These are phyloP conservation scores for Lactarius quietus DNA, from an alignment of 768 basidiomycete genomes.

Conservation along the genomic window DNA sequence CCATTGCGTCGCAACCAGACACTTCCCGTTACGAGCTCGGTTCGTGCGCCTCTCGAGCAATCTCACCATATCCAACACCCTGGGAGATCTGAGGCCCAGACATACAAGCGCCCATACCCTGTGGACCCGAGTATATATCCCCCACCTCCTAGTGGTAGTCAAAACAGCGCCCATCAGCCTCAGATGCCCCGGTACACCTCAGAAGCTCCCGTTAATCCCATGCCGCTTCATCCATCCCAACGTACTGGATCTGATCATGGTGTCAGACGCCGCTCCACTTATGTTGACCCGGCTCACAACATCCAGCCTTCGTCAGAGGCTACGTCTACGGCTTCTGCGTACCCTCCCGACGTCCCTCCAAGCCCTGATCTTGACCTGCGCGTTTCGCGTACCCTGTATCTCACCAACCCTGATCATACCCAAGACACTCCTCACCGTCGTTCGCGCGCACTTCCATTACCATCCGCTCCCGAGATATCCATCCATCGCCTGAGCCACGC, in stretches of 20 bases:
- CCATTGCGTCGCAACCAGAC: constrained; percentile 19
- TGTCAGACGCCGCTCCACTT: background rate
- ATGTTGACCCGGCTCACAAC: background rate
- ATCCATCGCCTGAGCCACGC: constrained; percentile 1
- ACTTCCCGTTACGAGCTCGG: constrained; percentile 2
- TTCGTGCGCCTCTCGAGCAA: constrained; percentile 12
- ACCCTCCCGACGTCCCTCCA: background rate
- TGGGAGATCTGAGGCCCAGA: constrained; percentile 1
- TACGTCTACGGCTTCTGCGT: background rate
- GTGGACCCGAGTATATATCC: constrained; percentile 1
- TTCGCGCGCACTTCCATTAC: background rate
- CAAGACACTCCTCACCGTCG: background rate
- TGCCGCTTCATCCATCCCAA: background rate
- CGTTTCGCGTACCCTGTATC: constrained; percentile 19
- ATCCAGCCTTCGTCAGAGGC: background rate
- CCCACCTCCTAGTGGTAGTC: background rate
- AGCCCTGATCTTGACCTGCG: constrained; percentile 10
- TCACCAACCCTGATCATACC: constrained; percentile 19
- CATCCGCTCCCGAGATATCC: background rate
- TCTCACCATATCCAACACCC: background rate
- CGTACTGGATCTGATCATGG: background rate
- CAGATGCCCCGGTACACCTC: background rate
- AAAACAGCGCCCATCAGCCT: constrained; percentile 2
- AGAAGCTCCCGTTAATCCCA: background rate
- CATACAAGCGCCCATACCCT: constrained; percentile 3